Evolutionary conservation across 768 basidiomycete species (phyloP).

Genomic region (Mycena venus): DNA sequence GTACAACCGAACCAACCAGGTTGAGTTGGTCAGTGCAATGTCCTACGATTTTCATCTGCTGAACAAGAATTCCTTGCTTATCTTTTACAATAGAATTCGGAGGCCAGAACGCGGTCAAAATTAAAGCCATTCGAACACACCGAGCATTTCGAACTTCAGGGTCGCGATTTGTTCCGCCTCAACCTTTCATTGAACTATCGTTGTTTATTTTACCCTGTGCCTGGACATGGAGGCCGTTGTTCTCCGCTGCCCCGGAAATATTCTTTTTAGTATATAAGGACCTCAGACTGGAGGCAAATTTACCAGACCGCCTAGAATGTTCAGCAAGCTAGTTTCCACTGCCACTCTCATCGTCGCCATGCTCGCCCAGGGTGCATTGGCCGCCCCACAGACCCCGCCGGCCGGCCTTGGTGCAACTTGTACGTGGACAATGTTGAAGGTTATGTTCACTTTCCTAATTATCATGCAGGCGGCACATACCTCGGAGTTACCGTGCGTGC

Average conservation of each 20-base stretch:
- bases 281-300: not conserved
- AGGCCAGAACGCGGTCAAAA: not conserved
- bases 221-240: not conserved
- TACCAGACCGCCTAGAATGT: not conserved
- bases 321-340: conserved; percentile 7
- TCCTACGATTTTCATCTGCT: too few species aligned
- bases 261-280: not conserved
- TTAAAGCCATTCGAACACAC: not conserved
- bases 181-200: not conserved
- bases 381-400: conserved; percentile 11
- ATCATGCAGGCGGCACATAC: conserved; percentile 2
- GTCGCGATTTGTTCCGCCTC: not conserved
- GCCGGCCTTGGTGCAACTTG: not conserved
- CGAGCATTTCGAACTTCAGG: not conserved
- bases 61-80: not conserved
- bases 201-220: not conserved
- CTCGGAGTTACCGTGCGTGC: conserved; percentile 8
- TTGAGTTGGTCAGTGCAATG: not conserved
- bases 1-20: too few species aligned
- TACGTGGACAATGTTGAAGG: not conserved
- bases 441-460: not conserved
- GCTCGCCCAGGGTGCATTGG: conserved; percentile 1
- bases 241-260: not conserved
- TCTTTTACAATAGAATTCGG: not conserved
- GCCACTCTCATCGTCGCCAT: conserved; percentile 1